Conservation (phyloP, 108 stramenopile species). For the Stephanodiscus minutulus region DNA sequence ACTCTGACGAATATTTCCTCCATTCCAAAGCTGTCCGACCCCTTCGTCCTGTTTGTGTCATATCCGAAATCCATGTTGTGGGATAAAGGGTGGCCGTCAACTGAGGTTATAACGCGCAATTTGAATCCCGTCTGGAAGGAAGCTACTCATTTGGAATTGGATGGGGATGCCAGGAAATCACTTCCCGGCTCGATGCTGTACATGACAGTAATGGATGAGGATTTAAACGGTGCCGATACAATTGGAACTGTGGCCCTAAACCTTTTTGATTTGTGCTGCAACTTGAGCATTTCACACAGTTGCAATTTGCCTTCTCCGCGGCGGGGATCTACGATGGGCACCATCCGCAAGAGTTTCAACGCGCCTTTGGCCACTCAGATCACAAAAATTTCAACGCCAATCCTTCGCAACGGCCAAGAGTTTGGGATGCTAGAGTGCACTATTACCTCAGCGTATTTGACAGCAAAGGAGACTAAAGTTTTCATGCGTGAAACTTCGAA, state of each 20-base stretch:
- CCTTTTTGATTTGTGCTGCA: slow-evolving; percentile 43
- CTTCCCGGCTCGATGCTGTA: slow-evolving; percentile 51
- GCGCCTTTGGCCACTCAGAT: slow-evolving; percentile 14
- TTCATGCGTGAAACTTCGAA: slow-evolving; percentile 20
- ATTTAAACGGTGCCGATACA: slow-evolving; percentile 55
- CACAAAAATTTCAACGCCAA: slow-evolving; percentile 27
- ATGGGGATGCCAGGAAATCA: slow-evolving; percentile 30
- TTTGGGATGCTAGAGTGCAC: slow-evolving; percentile 45
- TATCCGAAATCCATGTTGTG: slow-evolving; percentile 43
- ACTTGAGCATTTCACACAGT: slow-evolving; percentile 9
- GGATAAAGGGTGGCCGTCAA: slow-evolving; percentile 36
- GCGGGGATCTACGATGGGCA: no score
- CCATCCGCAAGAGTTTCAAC: neutral
- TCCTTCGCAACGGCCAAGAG: slow-evolving; percentile 44
- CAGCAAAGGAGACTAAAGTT: slow-evolving; percentile 26
- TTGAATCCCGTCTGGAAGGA: slow-evolving; percentile 49
- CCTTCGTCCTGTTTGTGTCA: slow-evolving; percentile 63
- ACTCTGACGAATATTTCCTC: neutral
- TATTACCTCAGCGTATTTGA: slow-evolving; percentile 30
- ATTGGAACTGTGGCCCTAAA: slow-evolving; percentile 61
- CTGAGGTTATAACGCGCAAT: slow-evolving; percentile 34
- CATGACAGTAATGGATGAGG: slow-evolving; percentile 60
- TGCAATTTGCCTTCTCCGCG: neutral
- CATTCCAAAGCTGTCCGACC: slow-evolving; percentile 42
- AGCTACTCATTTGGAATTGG: slow-evolving; percentile 45